These are phyloP conservation scores for Aureoboletus auriporus DNA, from an alignment of 768 basidiomycete species.

Conservation along the genomic window DNA sequence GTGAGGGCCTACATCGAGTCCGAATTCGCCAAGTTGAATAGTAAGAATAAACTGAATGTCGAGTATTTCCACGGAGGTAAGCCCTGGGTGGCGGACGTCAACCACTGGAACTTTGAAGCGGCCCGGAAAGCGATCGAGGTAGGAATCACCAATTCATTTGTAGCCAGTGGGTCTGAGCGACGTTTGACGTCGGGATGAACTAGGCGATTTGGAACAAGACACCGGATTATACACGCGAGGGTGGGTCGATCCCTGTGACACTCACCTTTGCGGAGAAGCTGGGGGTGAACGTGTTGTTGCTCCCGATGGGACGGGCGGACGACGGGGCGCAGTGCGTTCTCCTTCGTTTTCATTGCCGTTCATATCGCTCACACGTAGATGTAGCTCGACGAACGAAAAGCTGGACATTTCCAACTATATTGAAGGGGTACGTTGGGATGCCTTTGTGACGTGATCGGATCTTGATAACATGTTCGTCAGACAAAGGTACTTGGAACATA, in stretches of 20 bases:
- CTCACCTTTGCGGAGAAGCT: slow-evolving; percentile 89
- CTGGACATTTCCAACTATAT: slow-evolving; percentile 88
- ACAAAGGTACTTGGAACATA: slow-evolving; percentile 33
- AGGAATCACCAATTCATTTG: background rate
- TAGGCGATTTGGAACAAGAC: slow-evolving; percentile 58
- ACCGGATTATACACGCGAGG: slow-evolving; percentile 85
- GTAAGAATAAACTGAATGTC: slow-evolving; percentile 75
- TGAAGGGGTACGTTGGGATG: slow-evolving; percentile 51
- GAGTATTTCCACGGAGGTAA: slow-evolving; percentile 79
- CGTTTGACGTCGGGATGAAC: background rate
- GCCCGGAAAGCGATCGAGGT: slow-evolving; percentile 84
- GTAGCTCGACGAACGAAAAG: slow-evolving; percentile 91
- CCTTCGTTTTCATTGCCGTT: background rate
- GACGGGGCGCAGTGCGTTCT: slow-evolving; percentile 85
- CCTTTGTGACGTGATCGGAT: background rate
- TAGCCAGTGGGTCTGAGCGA: background rate
- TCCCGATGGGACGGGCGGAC: slow-evolving; percentile 93
- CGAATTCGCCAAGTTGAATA: slow-evolving; percentile 82
- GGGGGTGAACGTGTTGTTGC: slow-evolving; percentile 79
- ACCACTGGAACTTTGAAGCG: slow-evolving; percentile 93
- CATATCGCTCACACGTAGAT: background rate
- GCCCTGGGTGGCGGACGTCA: slow-evolving; percentile 82
- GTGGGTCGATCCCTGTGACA: slow-evolving; percentile 93
- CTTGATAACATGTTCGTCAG: slow-evolving; percentile 11
- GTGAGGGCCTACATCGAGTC: slow-evolving; percentile 65